Percentiles rank a stretch among this genome's conserved stretches.
These are phyloP conservation scores for Malus asiatica DNA, from an alignment of 306 rosid species.

Conservation along the genomic window DNA sequence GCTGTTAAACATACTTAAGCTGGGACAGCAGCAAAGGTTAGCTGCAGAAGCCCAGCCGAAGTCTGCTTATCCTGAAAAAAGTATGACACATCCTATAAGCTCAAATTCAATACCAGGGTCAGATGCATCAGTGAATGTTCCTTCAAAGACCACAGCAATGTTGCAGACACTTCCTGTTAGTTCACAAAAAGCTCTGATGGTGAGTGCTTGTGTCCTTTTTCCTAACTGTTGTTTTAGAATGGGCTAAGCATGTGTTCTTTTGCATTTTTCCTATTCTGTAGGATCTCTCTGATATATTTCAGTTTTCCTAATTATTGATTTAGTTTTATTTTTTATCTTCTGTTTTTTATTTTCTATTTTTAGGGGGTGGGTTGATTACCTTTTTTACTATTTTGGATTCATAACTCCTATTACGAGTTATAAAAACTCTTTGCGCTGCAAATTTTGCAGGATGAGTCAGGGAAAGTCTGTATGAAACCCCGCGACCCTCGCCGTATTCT, in stretches of 20 bases:
- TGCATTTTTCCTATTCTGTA: not conserved
- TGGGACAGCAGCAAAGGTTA: slow-evolving; percentile 48
- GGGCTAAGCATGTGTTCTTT: not conserved
- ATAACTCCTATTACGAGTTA: not conserved
- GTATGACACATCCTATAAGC: slow-evolving; percentile 11
- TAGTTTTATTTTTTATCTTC: not conserved
- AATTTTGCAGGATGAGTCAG: slow-evolving; percentile 45
- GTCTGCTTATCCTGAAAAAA: slow-evolving; percentile 37
- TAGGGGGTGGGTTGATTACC: not conserved
- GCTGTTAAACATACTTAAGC: slow-evolving; percentile 48
- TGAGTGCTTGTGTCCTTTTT: slow-evolving; percentile 27
- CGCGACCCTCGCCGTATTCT: slow-evolving; percentile 97
- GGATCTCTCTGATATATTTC: not conserved
- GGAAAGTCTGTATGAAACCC: slow-evolving; percentile 90
- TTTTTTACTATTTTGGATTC: not conserved
- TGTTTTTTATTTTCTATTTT: not conserved
- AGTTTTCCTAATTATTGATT: not conserved
- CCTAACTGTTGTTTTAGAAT: not conserved
- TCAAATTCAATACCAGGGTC: slow-evolving; percentile 37
- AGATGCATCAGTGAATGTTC: slow-evolving; percentile 37
- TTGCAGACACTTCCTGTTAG: slow-evolving; percentile 39
- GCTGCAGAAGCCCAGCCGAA: slow-evolving; percentile 50
- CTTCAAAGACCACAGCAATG: slow-evolving; percentile 36
- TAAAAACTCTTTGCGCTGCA: slow-evolving; percentile 14
- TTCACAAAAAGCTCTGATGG: slow-evolving; percentile 44